phyloP scores from a whole-genome alignment of 2,329 filamentous ascomycete genomes.

The Ampelomyces quisqualis region DNA sequence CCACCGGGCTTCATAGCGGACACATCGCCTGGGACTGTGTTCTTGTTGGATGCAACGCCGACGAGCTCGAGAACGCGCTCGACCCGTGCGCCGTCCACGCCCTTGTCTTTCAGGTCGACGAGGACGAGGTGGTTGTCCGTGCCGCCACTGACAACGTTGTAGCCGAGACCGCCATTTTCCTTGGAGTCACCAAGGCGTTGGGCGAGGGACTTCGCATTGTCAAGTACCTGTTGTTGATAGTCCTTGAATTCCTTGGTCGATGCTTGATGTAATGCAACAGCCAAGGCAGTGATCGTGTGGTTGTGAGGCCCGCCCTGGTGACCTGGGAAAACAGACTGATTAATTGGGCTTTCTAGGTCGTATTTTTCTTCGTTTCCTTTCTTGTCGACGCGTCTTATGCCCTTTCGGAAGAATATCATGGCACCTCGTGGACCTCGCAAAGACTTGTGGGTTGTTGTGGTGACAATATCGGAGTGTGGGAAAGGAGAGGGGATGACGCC shows the following conservation, averaged over 20 bases:
- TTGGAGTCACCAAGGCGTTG: conserved; percentile 70
- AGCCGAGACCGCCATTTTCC: conserved; percentile 67
- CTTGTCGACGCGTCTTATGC: conserved; percentile 82
- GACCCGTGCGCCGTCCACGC: conserved; percentile 88
- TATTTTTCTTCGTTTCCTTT: conserved; percentile 93
- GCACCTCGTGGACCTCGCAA: conserved; percentile 94
- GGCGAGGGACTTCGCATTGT: conserved; percentile 91
- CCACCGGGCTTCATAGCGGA: conserved; percentile 91
- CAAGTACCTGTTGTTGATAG: conserved; percentile 89
- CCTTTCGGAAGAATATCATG: conserved; percentile 99
- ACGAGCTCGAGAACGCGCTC: conserved; percentile 96
- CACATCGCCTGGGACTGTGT: conserved; percentile 96
- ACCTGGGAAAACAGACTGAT: conserved; percentile 98
- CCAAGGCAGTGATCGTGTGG: conserved; percentile 97
- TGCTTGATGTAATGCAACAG: conserved; percentile 93
- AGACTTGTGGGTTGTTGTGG: conserved; percentile 98
- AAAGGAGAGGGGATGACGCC: conserved; percentile 94
- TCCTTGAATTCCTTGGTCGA: conserved; percentile 85
- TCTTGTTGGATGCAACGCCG: conserved; percentile 99
- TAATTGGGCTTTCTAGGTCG: conserved; percentile 93
- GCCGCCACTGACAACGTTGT: conserved; percentile 92
- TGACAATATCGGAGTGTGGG: conserved; percentile 89
- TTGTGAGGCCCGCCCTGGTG: conserved; percentile 99
- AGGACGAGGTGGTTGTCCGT: conserved; percentile 98
- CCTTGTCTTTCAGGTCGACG: conserved; percentile 83